Evolutionary conservation across 2,329 filamentous ascomycete species (phyloP).

Genomic region (Pseudogymnoascus sp.): DNA sequence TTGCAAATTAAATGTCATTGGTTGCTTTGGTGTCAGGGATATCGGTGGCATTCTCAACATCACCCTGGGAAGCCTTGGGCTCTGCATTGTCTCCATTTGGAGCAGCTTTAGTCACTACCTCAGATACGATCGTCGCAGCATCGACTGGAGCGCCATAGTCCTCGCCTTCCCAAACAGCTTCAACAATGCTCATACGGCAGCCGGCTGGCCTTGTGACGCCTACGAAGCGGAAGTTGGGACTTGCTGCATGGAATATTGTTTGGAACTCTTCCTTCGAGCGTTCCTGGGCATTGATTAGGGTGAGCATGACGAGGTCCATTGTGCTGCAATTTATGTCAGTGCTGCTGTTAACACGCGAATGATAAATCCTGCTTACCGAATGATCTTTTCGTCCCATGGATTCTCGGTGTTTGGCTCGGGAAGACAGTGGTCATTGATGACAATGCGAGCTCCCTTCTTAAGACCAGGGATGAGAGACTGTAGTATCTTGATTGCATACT

Average conservation of each 20-base stretch:
- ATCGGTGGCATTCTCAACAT: background rate
- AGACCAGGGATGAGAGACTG: slow-evolving; percentile 46
- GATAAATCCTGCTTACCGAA: slow-evolving; percentile 23
- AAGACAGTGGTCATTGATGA: slow-evolving; percentile 41
- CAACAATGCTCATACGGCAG: slow-evolving; percentile 42
- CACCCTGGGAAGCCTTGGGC: background rate
- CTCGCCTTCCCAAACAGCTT: slow-evolving; percentile 39
- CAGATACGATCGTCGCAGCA: background rate
- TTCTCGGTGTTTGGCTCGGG: slow-evolving; percentile 34
- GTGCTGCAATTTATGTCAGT: slow-evolving; percentile 21
- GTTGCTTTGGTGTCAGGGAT: background rate
- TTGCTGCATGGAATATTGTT: slow-evolving; percentile 37
- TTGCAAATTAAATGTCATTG: too few species aligned
- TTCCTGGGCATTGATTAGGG: slow-evolving; percentile 45
- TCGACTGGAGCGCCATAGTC: slow-evolving; percentile 17
- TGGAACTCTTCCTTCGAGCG: slow-evolving; percentile 40
- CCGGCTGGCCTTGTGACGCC: slow-evolving; percentile 36
- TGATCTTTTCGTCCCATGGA: slow-evolving; percentile 41
- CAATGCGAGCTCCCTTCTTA: slow-evolving; percentile 42
- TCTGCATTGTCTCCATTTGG: background rate
- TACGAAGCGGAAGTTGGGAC: slow-evolving; percentile 38
- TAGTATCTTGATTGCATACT: slow-evolving; percentile 35
- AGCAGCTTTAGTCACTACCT: background rate
- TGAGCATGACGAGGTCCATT: slow-evolving; percentile 48
- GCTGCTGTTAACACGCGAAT: background rate